Base-by-base conservation (phyloP, 2,329 filamentous ascomycete genomes). In the Beauveria sp. region DNA sequence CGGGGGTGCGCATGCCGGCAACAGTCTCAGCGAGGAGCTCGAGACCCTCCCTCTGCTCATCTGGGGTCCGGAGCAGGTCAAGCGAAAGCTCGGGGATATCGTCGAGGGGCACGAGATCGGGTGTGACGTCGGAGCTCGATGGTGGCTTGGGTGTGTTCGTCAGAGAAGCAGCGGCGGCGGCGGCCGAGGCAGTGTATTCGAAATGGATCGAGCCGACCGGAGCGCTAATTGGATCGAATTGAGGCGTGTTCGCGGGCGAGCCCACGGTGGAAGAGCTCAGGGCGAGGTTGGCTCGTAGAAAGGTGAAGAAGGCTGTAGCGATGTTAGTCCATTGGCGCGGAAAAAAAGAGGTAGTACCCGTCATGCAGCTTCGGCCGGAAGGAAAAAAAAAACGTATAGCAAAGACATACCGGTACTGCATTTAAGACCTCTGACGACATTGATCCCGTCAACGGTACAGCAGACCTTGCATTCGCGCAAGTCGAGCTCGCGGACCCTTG, bases 1-100 rank as follows among this genome's bases (percentile, higher is more conserved):
- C 85, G 9, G 82, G 76, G 71, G 91, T 87, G 64, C 88, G 86
- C 78, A 95, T 91, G 75, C 96, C 88, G 42, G 90, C 89, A 55
- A 96, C 84, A 63, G 88, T 91, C 74, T 93, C 90, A 64, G 91
- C 88, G 45, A 96, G 81, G 22, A 96, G 83, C 65, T 83, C 83
- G 57, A 96, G 79, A 20, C 88, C 87, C 61, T 85, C 81, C 65
- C 86, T 76, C 70, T 88, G 86, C 71, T 92, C 88, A 57, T 79
- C 71, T 55, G 83, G 76, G 55, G 70, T 69, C 51, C 79, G 78
- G 49, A 87, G 75, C 24, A 82, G 72, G 67, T 85, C 83, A 57
- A 89, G 85, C 56, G 81, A 83, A 49, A 92, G 82, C 9, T 86
- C 81, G 6, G 87, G 86, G 61, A 89, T 78, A 67, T 76, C 74